A percentile compares a stretch with the other conserved stretches of the same genome.
These are phyloP conservation scores for Pseudopithomyces maydicus DNA, from an alignment of 2,329 filamentous ascomycete genomes.

Conservation along the genomic window DNA sequence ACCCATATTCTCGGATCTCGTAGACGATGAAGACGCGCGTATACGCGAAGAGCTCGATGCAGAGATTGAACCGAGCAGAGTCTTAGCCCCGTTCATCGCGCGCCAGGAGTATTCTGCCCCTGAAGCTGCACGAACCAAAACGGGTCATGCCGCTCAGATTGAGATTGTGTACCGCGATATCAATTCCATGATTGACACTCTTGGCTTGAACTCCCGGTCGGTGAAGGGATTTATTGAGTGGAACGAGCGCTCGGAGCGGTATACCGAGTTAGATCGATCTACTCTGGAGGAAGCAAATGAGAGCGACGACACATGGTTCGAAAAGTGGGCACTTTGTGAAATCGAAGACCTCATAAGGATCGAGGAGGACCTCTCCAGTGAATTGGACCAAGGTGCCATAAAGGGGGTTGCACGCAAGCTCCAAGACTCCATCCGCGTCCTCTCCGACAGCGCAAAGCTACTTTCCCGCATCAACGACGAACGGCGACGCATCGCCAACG, in stretches of 20 bases:
- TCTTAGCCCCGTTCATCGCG: constrained; percentile 70
- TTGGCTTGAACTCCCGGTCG: constrained; percentile 82
- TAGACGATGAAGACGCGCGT: constrained; percentile 68
- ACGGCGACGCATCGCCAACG: constrained; percentile 72
- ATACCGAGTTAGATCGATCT: constrained; percentile 62
- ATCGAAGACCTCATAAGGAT: constrained; percentile 69
- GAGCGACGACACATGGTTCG: constrained; percentile 53
- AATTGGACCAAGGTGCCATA: constrained; percentile 71
- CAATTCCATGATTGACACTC: constrained; percentile 91
- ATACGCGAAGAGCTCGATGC: constrained; percentile 67
- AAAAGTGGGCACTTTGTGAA: constrained; percentile 78
- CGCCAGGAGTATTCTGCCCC: constrained; percentile 50
- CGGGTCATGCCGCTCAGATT: constrained; percentile 53
- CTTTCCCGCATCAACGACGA: constrained; percentile 75
- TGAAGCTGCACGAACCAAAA: constrained; percentile 43
- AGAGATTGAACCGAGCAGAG: constrained; percentile 65
- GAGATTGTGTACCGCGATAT: constrained; percentile 73
- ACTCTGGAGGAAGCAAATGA: constrained; percentile 62
- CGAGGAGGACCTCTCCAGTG: constrained; percentile 65
- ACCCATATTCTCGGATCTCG: constrained; percentile 40
- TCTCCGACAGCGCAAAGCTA: constrained; percentile 72
- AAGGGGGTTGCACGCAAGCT: constrained; percentile 72
- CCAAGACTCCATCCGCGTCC: constrained; percentile 68
- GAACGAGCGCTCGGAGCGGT: constrained; percentile 55
- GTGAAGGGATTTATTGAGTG: constrained; percentile 66